These are phyloP conservation scores for Yarrowia sp. DNA, from an alignment of 805 yeast genomes.

Conservation along the genomic window DNA sequence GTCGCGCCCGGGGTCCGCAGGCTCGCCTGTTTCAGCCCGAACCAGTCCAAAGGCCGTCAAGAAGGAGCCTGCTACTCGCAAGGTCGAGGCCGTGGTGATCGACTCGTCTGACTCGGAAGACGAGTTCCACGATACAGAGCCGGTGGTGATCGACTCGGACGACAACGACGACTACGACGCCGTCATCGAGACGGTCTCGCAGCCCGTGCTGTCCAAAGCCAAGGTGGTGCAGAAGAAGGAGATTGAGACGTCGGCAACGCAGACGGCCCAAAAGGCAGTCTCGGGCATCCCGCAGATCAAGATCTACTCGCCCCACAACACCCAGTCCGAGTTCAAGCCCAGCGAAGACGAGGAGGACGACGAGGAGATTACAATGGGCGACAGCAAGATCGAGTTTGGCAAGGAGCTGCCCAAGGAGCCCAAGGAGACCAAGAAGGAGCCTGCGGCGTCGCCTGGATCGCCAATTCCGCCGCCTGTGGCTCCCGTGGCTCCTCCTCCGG, in stretches of 20 bases:
- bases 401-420: neutral
- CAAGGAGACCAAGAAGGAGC: neutral
- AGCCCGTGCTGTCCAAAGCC: conserved; percentile 11
- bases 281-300: conserved; percentile 19
- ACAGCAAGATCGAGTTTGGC: neutral
- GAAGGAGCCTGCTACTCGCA: neutral
- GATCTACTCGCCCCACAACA: conserved; percentile 15
- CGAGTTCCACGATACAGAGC: conserved; percentile 15
- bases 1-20: neutral
- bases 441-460: neutral
- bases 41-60: neutral
- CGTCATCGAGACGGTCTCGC: conserved; percentile 18
- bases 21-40: neutral
- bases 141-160: conserved; percentile 10
- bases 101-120: conserved; percentile 11
- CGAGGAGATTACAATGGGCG: neutral
- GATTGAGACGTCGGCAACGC: neutral
- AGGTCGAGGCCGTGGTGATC: conserved; percentile 14
- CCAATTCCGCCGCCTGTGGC: neutral
- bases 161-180: conserved; percentile 14
- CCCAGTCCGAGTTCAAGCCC: conserved; percentile 7
- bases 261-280: conserved; percentile 13
- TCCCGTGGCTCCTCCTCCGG: neutral
- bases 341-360: neutral
- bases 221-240: conserved; percentile 2